Percentiles rank a stretch among this genome's conserved stretches.
Conservation (phyloP, 495 filamentous ascomycete species). For the Penicillium soppii region DNA sequence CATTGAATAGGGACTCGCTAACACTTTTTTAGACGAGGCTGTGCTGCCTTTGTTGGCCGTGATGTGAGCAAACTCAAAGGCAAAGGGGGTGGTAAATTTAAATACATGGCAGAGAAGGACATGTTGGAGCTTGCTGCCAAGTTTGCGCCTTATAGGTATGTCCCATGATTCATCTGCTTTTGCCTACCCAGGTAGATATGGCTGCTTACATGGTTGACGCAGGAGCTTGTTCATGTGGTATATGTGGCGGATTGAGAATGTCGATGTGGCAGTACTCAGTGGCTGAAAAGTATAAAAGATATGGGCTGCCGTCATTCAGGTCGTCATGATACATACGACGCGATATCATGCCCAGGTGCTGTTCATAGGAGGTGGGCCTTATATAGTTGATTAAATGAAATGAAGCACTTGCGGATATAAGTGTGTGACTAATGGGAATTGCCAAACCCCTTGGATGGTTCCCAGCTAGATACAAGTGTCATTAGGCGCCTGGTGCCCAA, state of each 20-base stretch:
- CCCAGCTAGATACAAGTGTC: too few species aligned
- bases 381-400: neutral
- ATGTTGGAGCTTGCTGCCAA: constrained; percentile 80
- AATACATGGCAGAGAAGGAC: constrained; percentile 92
- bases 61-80: constrained; percentile 82
- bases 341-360: too few species aligned
- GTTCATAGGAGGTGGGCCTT: too few species aligned
- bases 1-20: neutral
- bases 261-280: constrained; percentile 67
- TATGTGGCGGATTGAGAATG: constrained; percentile 84
- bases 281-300: constrained; percentile 9
- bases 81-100: constrained; percentile 86
- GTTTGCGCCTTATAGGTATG: constrained; percentile 79
- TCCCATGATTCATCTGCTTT: too few species aligned
- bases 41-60: constrained; percentile 81
- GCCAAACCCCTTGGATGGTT: too few species aligned
- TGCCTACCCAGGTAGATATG: constrained; percentile 6
- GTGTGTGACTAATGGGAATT: too few species aligned
- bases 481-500: neutral
- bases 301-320: neutral
- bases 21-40: constrained; percentile 60
- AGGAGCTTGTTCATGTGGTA: constrained; percentile 84
- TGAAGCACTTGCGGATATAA: too few species aligned
- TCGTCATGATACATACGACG: neutral
- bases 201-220: constrained; percentile 8